Evolutionary conservation across 2,329 filamentous ascomycete species (phyloP).

Genomic region (Endothia cerciana): DNA sequence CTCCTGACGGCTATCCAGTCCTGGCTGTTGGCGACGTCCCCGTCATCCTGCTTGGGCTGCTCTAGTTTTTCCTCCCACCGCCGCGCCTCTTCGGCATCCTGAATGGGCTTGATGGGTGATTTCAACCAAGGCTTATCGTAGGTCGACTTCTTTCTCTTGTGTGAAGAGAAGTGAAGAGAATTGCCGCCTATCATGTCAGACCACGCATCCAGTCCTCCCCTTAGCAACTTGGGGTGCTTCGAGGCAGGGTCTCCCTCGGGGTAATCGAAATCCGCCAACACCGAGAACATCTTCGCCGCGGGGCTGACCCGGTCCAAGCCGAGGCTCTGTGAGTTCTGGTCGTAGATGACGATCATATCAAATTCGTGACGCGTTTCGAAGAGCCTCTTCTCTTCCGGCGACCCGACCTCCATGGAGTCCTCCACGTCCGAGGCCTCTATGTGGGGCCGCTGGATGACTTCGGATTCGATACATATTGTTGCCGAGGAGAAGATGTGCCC

Average conservation of each 20-base stretch:
- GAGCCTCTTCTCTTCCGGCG: slow-evolving; percentile 72
- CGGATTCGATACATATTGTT: slow-evolving; percentile 88
- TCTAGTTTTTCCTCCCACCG: slow-evolving; percentile 76
- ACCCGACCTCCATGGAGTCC: slow-evolving; percentile 72
- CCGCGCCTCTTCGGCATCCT: slow-evolving; percentile 74
- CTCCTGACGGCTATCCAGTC: slow-evolving; percentile 21
- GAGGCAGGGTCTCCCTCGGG: slow-evolving; percentile 36
- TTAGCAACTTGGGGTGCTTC: slow-evolving; percentile 74
- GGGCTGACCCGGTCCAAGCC: slow-evolving; percentile 47
- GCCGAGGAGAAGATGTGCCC: slow-evolving; percentile 86
- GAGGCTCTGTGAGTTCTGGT: slow-evolving; percentile 68
- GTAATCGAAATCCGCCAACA: slow-evolving; percentile 82
- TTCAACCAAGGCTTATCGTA: slow-evolving; percentile 42
- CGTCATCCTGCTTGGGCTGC: slow-evolving; percentile 22
- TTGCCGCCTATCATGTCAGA: slow-evolving; percentile 75
- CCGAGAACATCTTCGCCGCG: slow-evolving; percentile 76
- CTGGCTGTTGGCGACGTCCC: slow-evolving; percentile 6
- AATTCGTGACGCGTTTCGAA: slow-evolving; percentile 76
- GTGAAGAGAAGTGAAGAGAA: slow-evolving; percentile 54
- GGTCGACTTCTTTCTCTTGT: slow-evolving; percentile 26
- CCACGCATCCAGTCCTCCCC: slow-evolving; percentile 88
- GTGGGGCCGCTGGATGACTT: slow-evolving; percentile 69
- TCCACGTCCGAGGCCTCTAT: slow-evolving; percentile 64
- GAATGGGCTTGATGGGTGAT: slow-evolving; percentile 67
- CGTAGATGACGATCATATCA: slow-evolving; percentile 90